phyloP scores from a whole-genome alignment of 1,139 yeast species.

The Debaryomycetaceae sp. region DNA sequence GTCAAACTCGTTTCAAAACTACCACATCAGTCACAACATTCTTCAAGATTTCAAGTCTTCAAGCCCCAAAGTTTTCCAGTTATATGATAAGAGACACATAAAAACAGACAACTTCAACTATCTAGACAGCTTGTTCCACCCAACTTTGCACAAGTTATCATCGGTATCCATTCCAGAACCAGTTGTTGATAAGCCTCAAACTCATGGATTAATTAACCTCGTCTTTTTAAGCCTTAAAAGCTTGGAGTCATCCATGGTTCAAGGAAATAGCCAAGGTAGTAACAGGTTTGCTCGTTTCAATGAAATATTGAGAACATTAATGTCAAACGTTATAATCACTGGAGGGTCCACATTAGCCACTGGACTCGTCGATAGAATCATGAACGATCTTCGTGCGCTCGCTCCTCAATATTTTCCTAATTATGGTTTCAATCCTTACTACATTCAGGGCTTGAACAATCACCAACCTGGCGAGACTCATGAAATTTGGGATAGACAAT shows the following conservation, averaged over 20 bases:
- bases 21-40: constrained; percentile 37
- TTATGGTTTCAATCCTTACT: constrained; percentile 23
- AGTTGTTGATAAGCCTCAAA: constrained; percentile 33
- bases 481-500: constrained; percentile 51
- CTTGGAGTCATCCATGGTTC: constrained; percentile 30
- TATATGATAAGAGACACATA: constrained; percentile 43
- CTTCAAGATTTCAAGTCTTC: constrained; percentile 50
- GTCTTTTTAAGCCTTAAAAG: constrained; percentile 36
- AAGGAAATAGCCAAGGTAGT: constrained; percentile 21
- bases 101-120: constrained; percentile 41
- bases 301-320: constrained; percentile 38
- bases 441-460: constrained; percentile 18
- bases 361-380: constrained; percentile 59
- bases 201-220: constrained; percentile 42
- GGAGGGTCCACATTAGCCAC: constrained; percentile 62
- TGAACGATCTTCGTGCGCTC: constrained; percentile 53
- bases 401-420: constrained; percentile 48
- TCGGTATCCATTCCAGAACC: constrained; percentile 34
- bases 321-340: constrained; percentile 63
- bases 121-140: constrained; percentile 55
- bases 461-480: constrained; percentile 26
- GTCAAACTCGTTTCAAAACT: constrained; percentile 47
- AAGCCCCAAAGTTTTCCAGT: constrained; percentile 37
- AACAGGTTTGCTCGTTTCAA: constrained; percentile 34
- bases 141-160: constrained; percentile 36